phyloP scores from a whole-genome alignment of 257 asterid species.

The Gardenia jasminoides region DNA sequence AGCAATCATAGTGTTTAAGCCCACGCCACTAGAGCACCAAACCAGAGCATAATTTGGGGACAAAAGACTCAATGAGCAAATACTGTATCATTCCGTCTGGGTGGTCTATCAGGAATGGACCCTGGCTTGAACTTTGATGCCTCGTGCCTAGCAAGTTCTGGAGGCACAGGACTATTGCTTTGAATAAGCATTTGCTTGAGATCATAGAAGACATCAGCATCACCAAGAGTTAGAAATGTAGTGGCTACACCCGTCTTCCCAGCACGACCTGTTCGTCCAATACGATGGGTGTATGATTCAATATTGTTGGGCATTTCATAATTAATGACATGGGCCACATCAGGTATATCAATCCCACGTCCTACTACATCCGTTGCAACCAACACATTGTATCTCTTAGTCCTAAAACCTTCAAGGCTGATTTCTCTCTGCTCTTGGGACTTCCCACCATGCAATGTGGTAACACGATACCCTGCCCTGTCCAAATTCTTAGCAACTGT shows the following conservation, averaged over 20 bases:
- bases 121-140: constrained; percentile 37
- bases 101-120: constrained; percentile 27
- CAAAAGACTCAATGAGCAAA: constrained; percentile 22
- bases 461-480: constrained; percentile 29
- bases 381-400: constrained; percentile 30
- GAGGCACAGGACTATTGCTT: constrained; percentile 31
- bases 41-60: not conserved
- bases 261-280: constrained; percentile 37
- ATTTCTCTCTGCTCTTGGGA: constrained; percentile 33
- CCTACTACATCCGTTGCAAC: constrained; percentile 37
- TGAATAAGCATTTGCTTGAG: constrained; percentile 35
- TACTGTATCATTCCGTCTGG: constrained; percentile 30
- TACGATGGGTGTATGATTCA: constrained; percentile 33
- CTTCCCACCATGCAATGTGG: constrained; percentile 36
- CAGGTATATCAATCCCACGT: constrained; percentile 37
- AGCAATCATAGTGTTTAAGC: not conserved
- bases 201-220: constrained; percentile 28
- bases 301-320: constrained; percentile 31
- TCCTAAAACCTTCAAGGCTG: constrained; percentile 34
- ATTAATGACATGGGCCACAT: constrained; percentile 33
- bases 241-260: constrained; percentile 37
- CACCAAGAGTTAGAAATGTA: constrained; percentile 29
- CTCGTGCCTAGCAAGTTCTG: constrained; percentile 32
- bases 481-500: constrained; percentile 22
- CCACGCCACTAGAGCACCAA: not conserved